A percentile compares a stretch with the other conserved stretches of the same genome.
Conservation (phyloP, 495 filamentous ascomycete species). For the Tuber brumale region DNA sequence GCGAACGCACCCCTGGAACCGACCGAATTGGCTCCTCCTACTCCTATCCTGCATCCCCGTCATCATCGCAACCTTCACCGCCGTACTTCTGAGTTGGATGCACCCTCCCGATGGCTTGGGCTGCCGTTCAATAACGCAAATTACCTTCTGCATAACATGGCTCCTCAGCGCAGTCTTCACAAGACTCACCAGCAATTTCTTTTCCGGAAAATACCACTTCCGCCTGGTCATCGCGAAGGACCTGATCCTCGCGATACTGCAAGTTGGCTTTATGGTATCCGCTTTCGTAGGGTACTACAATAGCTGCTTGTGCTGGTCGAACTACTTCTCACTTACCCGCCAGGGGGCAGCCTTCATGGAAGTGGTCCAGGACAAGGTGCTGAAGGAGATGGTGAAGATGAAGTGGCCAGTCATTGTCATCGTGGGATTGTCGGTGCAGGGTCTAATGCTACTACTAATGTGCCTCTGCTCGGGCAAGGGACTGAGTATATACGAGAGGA, state of each 20-base stretch:
- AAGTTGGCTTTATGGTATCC: slow-evolving; percentile 2
- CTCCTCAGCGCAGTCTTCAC: background rate
- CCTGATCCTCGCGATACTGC: background rate
- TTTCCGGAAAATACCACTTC: slow-evolving; percentile 11
- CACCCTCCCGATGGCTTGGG: background rate
- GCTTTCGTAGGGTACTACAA: slow-evolving; percentile 7
- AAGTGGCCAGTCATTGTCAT: background rate
- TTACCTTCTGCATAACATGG: background rate
- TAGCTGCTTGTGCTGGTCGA: background rate
- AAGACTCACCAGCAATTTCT: background rate
- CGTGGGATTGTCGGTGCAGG: background rate
- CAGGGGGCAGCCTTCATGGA: background rate
- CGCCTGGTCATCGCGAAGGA: background rate
- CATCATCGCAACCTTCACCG: background rate
- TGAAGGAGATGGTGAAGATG: background rate
- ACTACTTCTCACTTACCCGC: background rate
- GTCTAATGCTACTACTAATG: background rate
- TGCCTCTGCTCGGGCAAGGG: background rate
- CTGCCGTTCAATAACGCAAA: slow-evolving; percentile 5
- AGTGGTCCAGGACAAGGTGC: background rate
- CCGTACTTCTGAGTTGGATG: background rate
- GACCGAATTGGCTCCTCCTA: background rate
- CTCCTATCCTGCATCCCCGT: background rate
- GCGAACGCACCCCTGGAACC: background rate
- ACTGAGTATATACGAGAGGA: background rate